Base-by-base conservation (phyloP, 2,329 filamentous ascomycete species). In the Didymella keratinophila region DNA sequence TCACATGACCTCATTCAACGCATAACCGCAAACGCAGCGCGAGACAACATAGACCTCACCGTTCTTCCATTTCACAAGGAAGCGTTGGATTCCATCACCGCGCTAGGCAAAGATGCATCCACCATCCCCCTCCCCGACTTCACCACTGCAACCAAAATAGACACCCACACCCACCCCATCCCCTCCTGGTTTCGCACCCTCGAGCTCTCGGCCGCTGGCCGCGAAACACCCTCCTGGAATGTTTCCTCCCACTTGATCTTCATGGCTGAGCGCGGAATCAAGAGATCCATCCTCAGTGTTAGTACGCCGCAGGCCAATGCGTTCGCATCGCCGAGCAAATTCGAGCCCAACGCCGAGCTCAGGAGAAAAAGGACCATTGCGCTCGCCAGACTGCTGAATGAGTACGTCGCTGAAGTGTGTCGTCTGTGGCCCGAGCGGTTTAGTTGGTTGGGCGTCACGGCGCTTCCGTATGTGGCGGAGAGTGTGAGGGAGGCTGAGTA, bases 111-210 rank as follows among this genome's bases (percentile, higher is more conserved):
- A 11, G 30, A 57, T 12, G 52, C 49, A 9, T 25, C 41, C 25
- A 43, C 56, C 21, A 45, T 21, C 4, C 25, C 28, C 14, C 16
- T 64, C 10, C 55, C 63, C 1, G 39, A 55, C 39, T 72, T 70
- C 51, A 47, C 27, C 11, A 56, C 54, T 11, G 70, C 70, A 18
- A 66, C 60, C 9, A 64, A 69, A 14, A 70, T 78, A 48, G 76
- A 78, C 56, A 73, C 73, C 1, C 76, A 78, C 57, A 73, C 70
- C 10, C 76, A 78, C 51, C 71, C 73, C 25, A 71, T 77, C 5
- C 73, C 75, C 2, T 49, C 63, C 4, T 76, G 72, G 69, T 78
- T 76, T 58, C 69, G 70, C 9, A 58, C 56, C 34, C 68, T 77
- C 20, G 69, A 76, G 34, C 68, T 71, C 4, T 60, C 65, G 4